phyloP scores from a whole-genome alignment of 768 basidiomycete genomes.

The Boletales sp. region DNA sequence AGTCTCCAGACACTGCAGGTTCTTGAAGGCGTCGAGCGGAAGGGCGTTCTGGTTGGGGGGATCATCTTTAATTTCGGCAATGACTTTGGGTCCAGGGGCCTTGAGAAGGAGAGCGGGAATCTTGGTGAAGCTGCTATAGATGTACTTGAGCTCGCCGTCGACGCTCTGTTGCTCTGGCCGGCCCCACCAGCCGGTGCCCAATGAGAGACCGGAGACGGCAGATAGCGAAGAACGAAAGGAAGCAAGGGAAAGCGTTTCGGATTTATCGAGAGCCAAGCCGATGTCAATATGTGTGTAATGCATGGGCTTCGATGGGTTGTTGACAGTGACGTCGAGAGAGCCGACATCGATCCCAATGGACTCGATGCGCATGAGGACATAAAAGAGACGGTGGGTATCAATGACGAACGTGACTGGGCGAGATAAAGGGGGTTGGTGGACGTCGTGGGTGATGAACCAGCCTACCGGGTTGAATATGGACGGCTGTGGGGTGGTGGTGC shows the following conservation, averaged over 20 bases:
- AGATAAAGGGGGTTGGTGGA: slow-evolving; percentile 29
- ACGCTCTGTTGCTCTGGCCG: slow-evolving; percentile 52
- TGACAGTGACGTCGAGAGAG: slow-evolving; percentile 72
- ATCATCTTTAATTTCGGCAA: slow-evolving; percentile 67
- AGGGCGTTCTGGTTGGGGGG: slow-evolving; percentile 70
- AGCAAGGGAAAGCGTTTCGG: slow-evolving; percentile 69
- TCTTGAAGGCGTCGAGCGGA: slow-evolving; percentile 84
- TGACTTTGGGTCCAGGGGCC: slow-evolving; percentile 60
- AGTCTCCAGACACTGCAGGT: slow-evolving; percentile 70
- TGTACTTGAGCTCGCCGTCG: slow-evolving; percentile 76
- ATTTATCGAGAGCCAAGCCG: slow-evolving; percentile 52
- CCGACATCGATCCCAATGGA: slow-evolving; percentile 75
- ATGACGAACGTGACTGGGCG: slow-evolving; percentile 65
- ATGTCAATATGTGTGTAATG: slow-evolving; percentile 57
- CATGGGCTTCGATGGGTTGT: slow-evolving; percentile 72
- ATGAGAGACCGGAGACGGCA: slow-evolving; percentile 68
- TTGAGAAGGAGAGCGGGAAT: slow-evolving; percentile 72
- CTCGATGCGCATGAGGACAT: slow-evolving; percentile 83
- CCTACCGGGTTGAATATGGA: slow-evolving; percentile 58
- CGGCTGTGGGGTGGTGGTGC: slow-evolving; percentile 27
- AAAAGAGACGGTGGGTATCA: slow-evolving; percentile 84
- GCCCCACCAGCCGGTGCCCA: slow-evolving; percentile 74
- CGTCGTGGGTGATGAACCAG: slow-evolving; percentile 45
- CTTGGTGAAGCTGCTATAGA: slow-evolving; percentile 89
- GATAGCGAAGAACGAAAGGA: slow-evolving; percentile 78